A percentile compares a stretch with the other conserved stretches of the same genome.
Conservation (phyloP, 257 asterid genomes). For the Fraxinus quadrangulata region DNA sequence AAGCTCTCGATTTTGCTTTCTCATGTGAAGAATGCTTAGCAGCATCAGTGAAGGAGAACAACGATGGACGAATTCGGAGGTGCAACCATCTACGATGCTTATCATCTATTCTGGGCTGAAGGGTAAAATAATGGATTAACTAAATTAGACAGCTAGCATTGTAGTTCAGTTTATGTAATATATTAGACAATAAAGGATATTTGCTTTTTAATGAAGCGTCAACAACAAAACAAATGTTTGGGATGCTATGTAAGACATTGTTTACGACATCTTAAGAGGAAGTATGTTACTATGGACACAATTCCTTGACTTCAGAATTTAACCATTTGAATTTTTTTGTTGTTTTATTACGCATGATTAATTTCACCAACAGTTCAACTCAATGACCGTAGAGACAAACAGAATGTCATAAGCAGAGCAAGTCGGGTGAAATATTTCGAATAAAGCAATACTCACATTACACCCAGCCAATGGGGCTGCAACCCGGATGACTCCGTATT, state of each 20-base stretch:
- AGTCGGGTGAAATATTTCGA: neutral
- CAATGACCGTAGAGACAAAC: neutral
- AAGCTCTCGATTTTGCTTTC: constrained; percentile 50
- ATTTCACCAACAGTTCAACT: neutral
- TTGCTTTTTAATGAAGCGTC: too few relatives aligned
- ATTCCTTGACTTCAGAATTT: too few relatives aligned
- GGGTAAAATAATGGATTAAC: constrained; percentile 6
- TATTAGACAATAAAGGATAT: neutral
- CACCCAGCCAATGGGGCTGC: constrained; percentile 92
- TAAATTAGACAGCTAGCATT: neutral
- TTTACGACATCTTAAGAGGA: neutral
- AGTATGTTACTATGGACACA: neutral
- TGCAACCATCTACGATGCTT: constrained; percentile 89
- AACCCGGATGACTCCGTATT: constrained; percentile 75
- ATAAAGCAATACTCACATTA: constrained; percentile 58
- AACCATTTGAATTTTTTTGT: neutral
- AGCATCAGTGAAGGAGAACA: constrained; percentile 59
- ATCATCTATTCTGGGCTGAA: constrained; percentile 88
- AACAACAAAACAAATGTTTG: neutral
- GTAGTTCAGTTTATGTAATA: neutral
- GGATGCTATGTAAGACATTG: neutral
- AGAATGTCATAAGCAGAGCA: neutral
- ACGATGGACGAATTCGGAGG: constrained; percentile 85
- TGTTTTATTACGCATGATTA: neutral
- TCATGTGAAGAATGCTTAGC: constrained; percentile 29